phyloP scores from a whole-genome alignment of 2,329 filamentous ascomycete species.

The Ophiobolus disseminans region DNA sequence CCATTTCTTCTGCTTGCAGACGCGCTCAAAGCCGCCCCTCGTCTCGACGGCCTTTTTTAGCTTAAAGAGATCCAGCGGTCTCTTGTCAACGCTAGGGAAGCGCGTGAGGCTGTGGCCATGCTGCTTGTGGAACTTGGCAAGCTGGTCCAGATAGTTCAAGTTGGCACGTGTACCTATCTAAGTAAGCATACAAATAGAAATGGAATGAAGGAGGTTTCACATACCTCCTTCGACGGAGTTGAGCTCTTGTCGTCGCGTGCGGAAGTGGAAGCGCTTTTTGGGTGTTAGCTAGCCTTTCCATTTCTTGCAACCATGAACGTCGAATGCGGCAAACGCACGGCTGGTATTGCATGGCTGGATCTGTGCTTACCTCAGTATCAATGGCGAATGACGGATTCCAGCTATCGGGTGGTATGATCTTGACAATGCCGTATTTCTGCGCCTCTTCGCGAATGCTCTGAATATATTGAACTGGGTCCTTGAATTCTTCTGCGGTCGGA shows the following conservation, averaged over 20 bases:
- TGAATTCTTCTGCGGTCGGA: conserved; percentile 92
- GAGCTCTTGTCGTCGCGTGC: conserved; percentile 92
- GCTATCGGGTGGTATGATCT: conserved; percentile 89
- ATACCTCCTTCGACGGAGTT: conserved; percentile 98
- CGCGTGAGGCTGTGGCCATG: conserved; percentile 93
- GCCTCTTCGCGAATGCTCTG: conserved; percentile 89
- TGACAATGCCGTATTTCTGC: conserved; percentile 87
- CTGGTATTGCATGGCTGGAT: neutral
- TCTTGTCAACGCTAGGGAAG: conserved; percentile 96
- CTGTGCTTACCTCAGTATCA: conserved; percentile 83
- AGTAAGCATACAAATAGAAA: conserved; percentile 6
- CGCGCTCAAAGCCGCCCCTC: conserved; percentile 91
- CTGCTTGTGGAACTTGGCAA: conserved; percentile 96
- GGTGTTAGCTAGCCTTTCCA: conserved; percentile 32
- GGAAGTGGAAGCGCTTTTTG: conserved; percentile 88
- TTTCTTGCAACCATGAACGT: neutral
- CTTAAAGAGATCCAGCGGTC: conserved; percentile 92
- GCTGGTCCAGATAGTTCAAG: conserved; percentile 91
- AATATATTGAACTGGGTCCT: conserved; percentile 92
- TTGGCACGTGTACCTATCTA: conserved; percentile 85
- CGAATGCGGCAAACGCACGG: neutral
- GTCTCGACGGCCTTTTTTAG: conserved; percentile 96
- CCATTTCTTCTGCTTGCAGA: conserved; percentile 99
- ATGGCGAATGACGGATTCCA: conserved; percentile 98
- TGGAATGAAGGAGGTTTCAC: conserved; percentile 40